phyloP scores from a whole-genome alignment of 83 land plant genomes.

The Thuja plicata region DNA sequence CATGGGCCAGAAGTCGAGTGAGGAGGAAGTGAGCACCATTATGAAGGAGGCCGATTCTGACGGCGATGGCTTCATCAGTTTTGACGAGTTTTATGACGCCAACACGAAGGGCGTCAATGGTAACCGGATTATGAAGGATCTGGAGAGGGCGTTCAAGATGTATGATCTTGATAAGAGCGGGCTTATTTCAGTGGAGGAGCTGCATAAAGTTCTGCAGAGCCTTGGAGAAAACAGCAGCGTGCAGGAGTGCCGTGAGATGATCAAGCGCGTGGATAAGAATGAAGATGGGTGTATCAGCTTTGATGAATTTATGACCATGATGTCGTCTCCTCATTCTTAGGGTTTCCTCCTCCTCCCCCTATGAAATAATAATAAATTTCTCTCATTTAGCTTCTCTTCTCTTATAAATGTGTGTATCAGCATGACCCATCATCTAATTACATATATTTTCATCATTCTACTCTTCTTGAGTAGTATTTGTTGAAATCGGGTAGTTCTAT shows the following conservation, averaged over 20 bases:
- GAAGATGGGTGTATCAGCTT: slow-evolving; percentile 52
- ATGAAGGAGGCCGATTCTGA: slow-evolving; percentile 47
- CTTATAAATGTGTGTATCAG: too few relatives aligned
- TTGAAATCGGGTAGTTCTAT: too few relatives aligned
- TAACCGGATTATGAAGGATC: slow-evolving; percentile 19
- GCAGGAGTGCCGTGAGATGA: slow-evolving; percentile 62
- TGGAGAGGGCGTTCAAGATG: slow-evolving; percentile 45
- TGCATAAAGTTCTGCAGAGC: slow-evolving; percentile 32
- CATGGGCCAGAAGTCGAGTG: slow-evolving; percentile 21
- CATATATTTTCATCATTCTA: too few relatives aligned
- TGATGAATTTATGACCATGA: slow-evolving; percentile 64
- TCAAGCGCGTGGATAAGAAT: slow-evolving; percentile 48
- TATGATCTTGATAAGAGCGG: slow-evolving; percentile 65
- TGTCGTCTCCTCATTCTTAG: slow-evolving; percentile 25
- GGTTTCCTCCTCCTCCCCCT: too few relatives aligned
- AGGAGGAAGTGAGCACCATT: slow-evolving; percentile 27
- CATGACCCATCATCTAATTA: too few relatives aligned
- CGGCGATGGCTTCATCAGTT: slow-evolving; percentile 50
- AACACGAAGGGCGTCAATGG: slow-evolving; percentile 41
- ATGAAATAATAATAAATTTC: too few relatives aligned
- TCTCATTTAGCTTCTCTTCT: too few relatives aligned
- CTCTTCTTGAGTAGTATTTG: too few relatives aligned
- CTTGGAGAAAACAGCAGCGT: slow-evolving; percentile 49
- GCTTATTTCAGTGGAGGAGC: slow-evolving; percentile 51
- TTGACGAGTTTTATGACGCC: slow-evolving; percentile 60